phyloP scores from a whole-genome alignment of 805 yeast genomes.

The Suhomyces vadensis region DNA sequence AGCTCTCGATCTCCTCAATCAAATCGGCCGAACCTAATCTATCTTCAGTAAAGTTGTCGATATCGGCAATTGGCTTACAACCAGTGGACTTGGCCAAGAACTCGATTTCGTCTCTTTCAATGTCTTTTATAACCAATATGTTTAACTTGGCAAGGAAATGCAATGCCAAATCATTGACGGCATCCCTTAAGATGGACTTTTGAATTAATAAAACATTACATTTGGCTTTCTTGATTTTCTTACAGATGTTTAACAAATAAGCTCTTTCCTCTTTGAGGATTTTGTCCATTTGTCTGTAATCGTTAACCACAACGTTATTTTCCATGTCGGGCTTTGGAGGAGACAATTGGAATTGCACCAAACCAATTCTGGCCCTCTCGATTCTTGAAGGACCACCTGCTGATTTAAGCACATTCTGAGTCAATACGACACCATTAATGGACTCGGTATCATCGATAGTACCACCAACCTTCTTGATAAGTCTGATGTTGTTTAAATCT shows the following conservation, averaged over 20 bases:
- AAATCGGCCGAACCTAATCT: slow-evolving; percentile 89
- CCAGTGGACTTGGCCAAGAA: slow-evolving; percentile 83
- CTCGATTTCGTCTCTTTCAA: slow-evolving; percentile 95
- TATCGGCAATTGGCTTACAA: slow-evolving; percentile 94
- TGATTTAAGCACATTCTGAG: slow-evolving; percentile 82
- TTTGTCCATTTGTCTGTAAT: slow-evolving; percentile 98
- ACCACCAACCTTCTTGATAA: slow-evolving; percentile 94
- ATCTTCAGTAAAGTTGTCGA: slow-evolving; percentile 90
- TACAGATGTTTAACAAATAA: slow-evolving; percentile 89
- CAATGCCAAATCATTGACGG: slow-evolving; percentile 90
- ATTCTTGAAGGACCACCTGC: slow-evolving; percentile 96
- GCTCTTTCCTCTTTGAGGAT: slow-evolving; percentile 97
- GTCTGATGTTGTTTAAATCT: slow-evolving; percentile 83
- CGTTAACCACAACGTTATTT: slow-evolving; percentile 95
- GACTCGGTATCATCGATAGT: slow-evolving; percentile 95
- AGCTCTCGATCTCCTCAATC: slow-evolving; percentile 85
- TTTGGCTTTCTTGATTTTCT: slow-evolving; percentile 93
- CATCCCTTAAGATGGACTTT: slow-evolving; percentile 91
- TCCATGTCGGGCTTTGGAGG: slow-evolving; percentile 99
- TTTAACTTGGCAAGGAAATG: slow-evolving; percentile 92
- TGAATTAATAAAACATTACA: slow-evolving; percentile 91
- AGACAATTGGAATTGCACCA: slow-evolving; percentile 90
- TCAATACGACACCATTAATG: slow-evolving; percentile 89
- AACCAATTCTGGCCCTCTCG: slow-evolving; percentile 90
- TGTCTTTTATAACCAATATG: slow-evolving; percentile 91